These are phyloP conservation scores for Candida ponderosae DNA, from an alignment of 805 yeast genomes.

Conservation along the genomic window DNA sequence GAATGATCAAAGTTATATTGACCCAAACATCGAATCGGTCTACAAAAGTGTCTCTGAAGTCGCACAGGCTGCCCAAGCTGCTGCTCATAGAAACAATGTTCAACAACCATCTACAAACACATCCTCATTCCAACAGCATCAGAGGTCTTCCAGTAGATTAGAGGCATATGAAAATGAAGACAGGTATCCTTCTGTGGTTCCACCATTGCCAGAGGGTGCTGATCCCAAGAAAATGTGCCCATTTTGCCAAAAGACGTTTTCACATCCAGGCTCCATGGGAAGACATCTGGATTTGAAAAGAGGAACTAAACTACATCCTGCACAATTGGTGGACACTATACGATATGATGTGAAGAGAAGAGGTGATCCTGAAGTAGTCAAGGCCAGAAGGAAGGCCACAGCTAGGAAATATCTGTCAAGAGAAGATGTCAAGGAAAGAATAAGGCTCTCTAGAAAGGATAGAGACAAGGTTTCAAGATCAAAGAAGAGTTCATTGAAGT, in stretches of 20 bases:
- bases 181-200: conserved; percentile 10
- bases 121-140: neutral
- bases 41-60: neutral
- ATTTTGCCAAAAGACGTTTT: conserved; percentile 45
- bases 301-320: conserved; percentile 46
- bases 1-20: conserved; percentile 1
- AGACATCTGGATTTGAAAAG: conserved; percentile 50
- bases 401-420: conserved; percentile 39
- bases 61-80: neutral
- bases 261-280: conserved; percentile 53
- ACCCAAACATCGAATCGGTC: conserved; percentile 1
- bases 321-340: conserved; percentile 35
- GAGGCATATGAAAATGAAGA: neutral
- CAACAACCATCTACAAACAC: neutral
- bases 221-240: conserved; percentile 32
- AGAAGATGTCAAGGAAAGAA: conserved; percentile 39
- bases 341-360: conserved; percentile 44
- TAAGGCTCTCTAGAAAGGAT: conserved; percentile 33
- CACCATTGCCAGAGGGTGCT: conserved; percentile 20
- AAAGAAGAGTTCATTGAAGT: conserved; percentile 24
- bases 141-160: neutral
- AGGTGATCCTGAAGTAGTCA: conserved; percentile 36
- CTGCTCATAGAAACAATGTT: no score
- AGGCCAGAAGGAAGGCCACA: conserved; percentile 29
- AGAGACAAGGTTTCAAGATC: conserved; percentile 36